Evolutionary conservation across 257 asterid genomes (phyloP).

Genomic region (Verbena officinalis): DNA sequence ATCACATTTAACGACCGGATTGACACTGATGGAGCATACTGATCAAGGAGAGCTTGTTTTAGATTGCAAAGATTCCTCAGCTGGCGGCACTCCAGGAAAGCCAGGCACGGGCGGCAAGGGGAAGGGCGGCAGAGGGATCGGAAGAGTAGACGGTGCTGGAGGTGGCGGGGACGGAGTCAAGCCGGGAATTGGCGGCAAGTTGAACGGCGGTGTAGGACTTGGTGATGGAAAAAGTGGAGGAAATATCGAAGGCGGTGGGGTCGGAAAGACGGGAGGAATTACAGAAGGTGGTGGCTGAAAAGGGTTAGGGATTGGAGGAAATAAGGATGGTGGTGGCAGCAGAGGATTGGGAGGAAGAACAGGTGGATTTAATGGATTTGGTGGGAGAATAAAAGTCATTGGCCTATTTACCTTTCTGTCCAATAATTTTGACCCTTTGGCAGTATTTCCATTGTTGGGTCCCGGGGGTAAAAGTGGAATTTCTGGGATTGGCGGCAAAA

Average conservation of each 20-base stretch:
- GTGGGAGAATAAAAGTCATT: slow-evolving; percentile 31
- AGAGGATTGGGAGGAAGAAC: slow-evolving; percentile 46
- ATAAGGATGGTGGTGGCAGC: slow-evolving; percentile 44
- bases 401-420: slow-evolving; percentile 19
- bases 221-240: slow-evolving; percentile 64
- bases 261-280: slow-evolving; percentile 50
- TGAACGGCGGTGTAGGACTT: slow-evolving; percentile 34
- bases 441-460: background rate
- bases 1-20: too few species aligned
- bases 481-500: slow-evolving; percentile 60
- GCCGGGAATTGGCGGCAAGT: slow-evolving; percentile 50
- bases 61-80: slow-evolving; percentile 36
- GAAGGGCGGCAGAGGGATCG: slow-evolving; percentile 51
- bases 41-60: slow-evolving; percentile 45
- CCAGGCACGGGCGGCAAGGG: slow-evolving; percentile 72
- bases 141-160: slow-evolving; percentile 42
- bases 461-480: slow-evolving; percentile 29
- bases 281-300: slow-evolving; percentile 46
- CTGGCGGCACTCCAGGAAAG: slow-evolving; percentile 63
- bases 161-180: slow-evolving; percentile 49
- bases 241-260: slow-evolving; percentile 56
- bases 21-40: background rate
- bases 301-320: slow-evolving; percentile 59
- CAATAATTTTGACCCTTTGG: slow-evolving; percentile 17
- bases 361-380: slow-evolving; percentile 33